These are phyloP conservation scores for Cladosporium sphaerospermum DNA, from an alignment of 2,329 filamentous ascomycete species.

Conservation along the genomic window DNA sequence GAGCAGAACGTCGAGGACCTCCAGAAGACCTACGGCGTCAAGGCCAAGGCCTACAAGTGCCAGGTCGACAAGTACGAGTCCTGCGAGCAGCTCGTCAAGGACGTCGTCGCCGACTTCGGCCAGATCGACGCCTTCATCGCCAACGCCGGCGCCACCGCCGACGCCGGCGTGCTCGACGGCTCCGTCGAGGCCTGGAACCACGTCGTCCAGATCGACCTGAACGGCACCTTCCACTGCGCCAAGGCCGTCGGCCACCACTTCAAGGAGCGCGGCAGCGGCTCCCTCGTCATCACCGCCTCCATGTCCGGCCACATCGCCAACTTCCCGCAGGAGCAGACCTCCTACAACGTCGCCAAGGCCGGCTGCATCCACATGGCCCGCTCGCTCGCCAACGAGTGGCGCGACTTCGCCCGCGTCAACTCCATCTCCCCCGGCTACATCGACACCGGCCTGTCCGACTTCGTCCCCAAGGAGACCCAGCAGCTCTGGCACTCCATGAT, in stretches of 20 bases:
- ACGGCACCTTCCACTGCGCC: conserved; percentile 78
- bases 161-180: conserved; percentile 62
- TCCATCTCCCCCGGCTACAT: conserved; percentile 64
- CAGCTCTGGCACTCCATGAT: conserved; percentile 56
- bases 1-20: conserved; percentile 62
- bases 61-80: conserved; percentile 52
- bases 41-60: conserved; percentile 63
- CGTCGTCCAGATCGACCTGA: conserved; percentile 80
- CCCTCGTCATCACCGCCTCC: conserved; percentile 61
- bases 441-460: conserved; percentile 61
- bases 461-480: conserved; percentile 53
- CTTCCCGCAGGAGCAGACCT: conserved; percentile 66
- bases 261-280: conserved; percentile 58
- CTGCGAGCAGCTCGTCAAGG: conserved; percentile 51
- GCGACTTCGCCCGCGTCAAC: conserved; percentile 63
- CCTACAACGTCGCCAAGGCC: conserved; percentile 61
- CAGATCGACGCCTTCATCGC: conserved; percentile 62
- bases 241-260: conserved; percentile 81
- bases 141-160: conserved; percentile 65
- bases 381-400: conserved; percentile 64
- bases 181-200: conserved; percentile 65
- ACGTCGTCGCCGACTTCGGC: conserved; percentile 63
- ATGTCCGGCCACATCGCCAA: conserved; percentile 82
- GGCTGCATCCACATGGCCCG: conserved; percentile 59
- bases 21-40: conserved; percentile 54